phyloP scores from a whole-genome alignment of 164 flowering plant genomes.

The Stephania yunnanensis region DNA sequence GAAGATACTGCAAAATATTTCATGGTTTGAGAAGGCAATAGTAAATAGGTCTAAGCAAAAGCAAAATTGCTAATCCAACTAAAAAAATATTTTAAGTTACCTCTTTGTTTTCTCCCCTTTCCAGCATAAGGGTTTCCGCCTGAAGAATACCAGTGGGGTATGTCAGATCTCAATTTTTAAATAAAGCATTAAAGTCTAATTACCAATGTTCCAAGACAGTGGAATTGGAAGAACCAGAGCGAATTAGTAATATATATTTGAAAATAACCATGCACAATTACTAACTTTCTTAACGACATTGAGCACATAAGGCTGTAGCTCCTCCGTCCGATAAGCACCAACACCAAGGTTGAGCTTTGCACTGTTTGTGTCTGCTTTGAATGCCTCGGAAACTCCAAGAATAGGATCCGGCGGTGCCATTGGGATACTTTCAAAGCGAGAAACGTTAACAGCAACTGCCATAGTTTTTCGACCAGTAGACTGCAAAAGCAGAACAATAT shows the following conservation, averaged over 20 bases:
- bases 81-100: constrained; percentile 31
- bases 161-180: neutral
- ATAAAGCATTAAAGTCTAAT: constrained; percentile 1
- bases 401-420: constrained; percentile 99
- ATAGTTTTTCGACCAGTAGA: constrained; percentile 50
- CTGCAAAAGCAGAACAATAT: constrained; percentile 30
- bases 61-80: neutral
- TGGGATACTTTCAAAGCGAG: constrained; percentile 79
- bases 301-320: constrained; percentile 91
- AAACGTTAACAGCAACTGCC: constrained; percentile 54
- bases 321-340: constrained; percentile 98
- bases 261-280: neutral
- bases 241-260: neutral
- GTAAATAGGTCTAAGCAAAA: neutral
- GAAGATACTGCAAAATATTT: constrained; percentile 68
- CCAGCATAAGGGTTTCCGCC: constrained; percentile 92
- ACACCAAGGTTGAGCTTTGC: constrained; percentile 95
- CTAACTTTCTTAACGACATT: constrained; percentile 86
- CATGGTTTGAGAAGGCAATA: neutral
- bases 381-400: constrained; percentile 98
- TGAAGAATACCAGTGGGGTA: constrained; percentile 23
- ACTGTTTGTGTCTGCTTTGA: constrained; percentile 66
- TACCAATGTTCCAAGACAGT: constrained; percentile 37
- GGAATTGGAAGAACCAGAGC: neutral
- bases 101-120: constrained; percentile 93